phyloP scores from a whole-genome alignment of 305 asterid species.

The Plantago lanceolata region DNA sequence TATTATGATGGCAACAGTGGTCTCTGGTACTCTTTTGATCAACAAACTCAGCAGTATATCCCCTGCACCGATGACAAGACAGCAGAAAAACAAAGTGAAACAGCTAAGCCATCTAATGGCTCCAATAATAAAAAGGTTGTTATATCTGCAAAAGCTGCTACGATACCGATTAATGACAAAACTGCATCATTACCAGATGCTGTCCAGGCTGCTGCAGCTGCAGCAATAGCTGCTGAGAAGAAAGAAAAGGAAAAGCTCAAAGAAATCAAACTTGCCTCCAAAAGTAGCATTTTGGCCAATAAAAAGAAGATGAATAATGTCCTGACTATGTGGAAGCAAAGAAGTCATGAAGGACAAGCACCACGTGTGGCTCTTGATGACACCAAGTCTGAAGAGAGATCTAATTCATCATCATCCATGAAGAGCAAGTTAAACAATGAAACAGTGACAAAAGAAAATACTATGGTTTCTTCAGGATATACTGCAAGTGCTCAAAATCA shows the following conservation, averaged over 20 bases:
- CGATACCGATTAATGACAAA: slow-evolving; percentile 63
- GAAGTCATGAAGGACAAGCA: slow-evolving; percentile 92
- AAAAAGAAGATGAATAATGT: slow-evolving; percentile 98
- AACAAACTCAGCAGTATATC: slow-evolving; percentile 71
- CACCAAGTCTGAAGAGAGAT: slow-evolving; percentile 54
- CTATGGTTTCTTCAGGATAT: slow-evolving; percentile 35
- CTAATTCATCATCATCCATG: slow-evolving; percentile 39
- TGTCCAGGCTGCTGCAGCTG: slow-evolving; percentile 96
- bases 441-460: slow-evolving; percentile 36
- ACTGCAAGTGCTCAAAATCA: slow-evolving; percentile 35
- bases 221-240: slow-evolving; percentile 96
- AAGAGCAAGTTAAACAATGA: slow-evolving; percentile 59
- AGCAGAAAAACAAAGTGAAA: slow-evolving; percentile 54
- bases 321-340: slow-evolving; percentile 92
- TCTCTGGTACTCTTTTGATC: slow-evolving; percentile 84
- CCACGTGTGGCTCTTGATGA: slow-evolving; percentile 83
- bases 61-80: slow-evolving; percentile 68
- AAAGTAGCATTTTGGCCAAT: slow-evolving; percentile 87
- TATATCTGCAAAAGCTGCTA: slow-evolving; percentile 95
- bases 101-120: slow-evolving; percentile 48
- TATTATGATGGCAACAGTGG: slow-evolving; percentile 95
- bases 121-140: slow-evolving; percentile 61
- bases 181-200: slow-evolving; percentile 87
- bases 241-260: slow-evolving; percentile 86
- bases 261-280: slow-evolving; percentile 88